A percentile compares a stretch with the other conserved stretches of the same genome.
Evolutionary conservation across 2,329 filamentous ascomycete species (phyloP).

Genomic region (Xylariaceae sp.): DNA sequence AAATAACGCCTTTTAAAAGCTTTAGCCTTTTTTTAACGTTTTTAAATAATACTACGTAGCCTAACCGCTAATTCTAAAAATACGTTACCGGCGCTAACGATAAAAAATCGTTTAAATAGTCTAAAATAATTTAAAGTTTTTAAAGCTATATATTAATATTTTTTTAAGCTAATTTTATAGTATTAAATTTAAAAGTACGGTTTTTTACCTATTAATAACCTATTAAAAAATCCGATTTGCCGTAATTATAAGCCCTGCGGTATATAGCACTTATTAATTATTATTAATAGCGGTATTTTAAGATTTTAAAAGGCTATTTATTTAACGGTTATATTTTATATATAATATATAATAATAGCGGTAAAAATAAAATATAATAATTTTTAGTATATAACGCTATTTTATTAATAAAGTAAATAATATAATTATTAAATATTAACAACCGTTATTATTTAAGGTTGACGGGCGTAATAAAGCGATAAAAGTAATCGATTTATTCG

Average conservation of each 20-base stretch:
- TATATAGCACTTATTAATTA: not conserved
- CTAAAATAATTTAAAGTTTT: too few species aligned
- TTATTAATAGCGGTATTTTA: not conserved
- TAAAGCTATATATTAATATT: too few species aligned
- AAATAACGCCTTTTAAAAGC: too few species aligned
- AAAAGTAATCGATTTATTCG: too few species aligned
- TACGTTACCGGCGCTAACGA: too few species aligned
- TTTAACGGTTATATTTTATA: not conserved
- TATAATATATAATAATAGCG: not conserved
- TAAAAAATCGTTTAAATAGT: too few species aligned
- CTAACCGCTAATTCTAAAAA: too few species aligned
- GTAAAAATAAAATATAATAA: not conserved
- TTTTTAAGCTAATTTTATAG: too few species aligned
- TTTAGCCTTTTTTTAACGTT: not conserved
- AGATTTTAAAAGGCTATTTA: not conserved
- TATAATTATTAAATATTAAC: not conserved
- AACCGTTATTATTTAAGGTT: not conserved
- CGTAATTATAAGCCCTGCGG: too few species aligned
- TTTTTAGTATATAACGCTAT: not conserved
- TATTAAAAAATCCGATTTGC: too few species aligned
- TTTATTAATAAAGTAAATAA: not conserved
- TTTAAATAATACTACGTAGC: too few species aligned
- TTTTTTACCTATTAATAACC: too few species aligned
- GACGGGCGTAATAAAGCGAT: not conserved
- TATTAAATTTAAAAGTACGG: not conserved